Percentiles rank a stretch among this genome's conserved stretches.
These are phyloP conservation scores for Pseudocercospora fuligena DNA, from an alignment of 2,329 filamentous ascomycete genomes.

Conservation along the genomic window DNA sequence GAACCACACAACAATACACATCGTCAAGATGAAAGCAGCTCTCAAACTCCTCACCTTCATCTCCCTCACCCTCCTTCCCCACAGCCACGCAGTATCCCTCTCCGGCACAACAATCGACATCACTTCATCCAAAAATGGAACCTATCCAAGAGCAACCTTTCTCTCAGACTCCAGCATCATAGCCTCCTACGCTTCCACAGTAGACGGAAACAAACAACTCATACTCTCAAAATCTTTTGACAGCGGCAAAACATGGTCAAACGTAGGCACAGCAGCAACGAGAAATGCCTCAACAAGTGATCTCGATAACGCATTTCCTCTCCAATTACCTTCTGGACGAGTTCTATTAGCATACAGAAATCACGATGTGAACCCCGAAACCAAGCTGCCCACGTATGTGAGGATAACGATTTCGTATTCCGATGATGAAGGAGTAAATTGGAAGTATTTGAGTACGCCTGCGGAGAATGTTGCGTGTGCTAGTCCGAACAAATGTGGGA, in stretches of 20 bases:
- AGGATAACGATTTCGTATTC: constrained; percentile 52
- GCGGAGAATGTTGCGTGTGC: constrained; percentile 22
- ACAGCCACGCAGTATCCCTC: constrained; percentile 6
- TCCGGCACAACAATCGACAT: constrained; percentile 30
- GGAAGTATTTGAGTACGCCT: constrained; percentile 38
- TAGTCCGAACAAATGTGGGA: constrained; percentile 39
- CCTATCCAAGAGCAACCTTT: constrained; percentile 41
- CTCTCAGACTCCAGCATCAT: constrained; percentile 41
- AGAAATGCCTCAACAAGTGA: constrained; percentile 33
- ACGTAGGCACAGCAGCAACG: constrained; percentile 29
- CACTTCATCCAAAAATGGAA: constrained; percentile 30
- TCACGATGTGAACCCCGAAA: constrained; percentile 36
- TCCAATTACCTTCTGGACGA: constrained; percentile 41
- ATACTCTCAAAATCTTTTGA: constrained; percentile 28
- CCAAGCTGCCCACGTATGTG: constrained; percentile 38
- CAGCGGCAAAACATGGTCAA: constrained; percentile 31
- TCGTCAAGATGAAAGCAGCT: no score
- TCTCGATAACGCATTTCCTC: constrained; percentile 41
- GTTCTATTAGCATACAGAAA: constrained; percentile 43
- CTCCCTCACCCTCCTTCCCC: neutral
- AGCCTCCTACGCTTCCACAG: constrained; percentile 37
- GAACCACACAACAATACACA: no score
- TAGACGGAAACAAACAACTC: constrained; percentile 32
- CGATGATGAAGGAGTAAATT: constrained; percentile 48
- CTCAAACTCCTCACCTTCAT: no score